Conservation (phyloP, 805 yeast species). For the Teunomyces gatunensis region DNA sequence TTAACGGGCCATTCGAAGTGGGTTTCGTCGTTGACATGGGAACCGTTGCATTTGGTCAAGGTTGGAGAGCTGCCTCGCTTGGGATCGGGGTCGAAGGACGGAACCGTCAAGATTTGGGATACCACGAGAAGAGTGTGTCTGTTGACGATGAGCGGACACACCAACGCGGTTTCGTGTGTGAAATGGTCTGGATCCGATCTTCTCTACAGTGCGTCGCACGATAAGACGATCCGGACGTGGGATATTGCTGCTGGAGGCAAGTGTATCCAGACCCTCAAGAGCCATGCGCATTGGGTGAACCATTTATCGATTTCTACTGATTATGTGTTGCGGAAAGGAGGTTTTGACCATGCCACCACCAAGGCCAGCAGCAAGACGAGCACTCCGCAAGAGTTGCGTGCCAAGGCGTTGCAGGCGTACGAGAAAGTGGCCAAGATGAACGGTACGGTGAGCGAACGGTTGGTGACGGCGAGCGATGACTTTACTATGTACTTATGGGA, state of each 20-base stretch:
- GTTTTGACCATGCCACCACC: conserved; percentile 70
- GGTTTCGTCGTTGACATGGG: conserved; percentile 91
- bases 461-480: conserved; percentile 95
- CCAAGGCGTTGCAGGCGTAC: conserved; percentile 57
- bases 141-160: conserved; percentile 80
- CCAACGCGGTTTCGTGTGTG: conserved; percentile 89
- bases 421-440: conserved; percentile 60
- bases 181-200: conserved; percentile 92
- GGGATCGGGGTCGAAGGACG: conserved; percentile 89
- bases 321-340: conserved; percentile 80
- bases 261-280: conserved; percentile 71
- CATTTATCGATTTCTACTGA: conserved; percentile 92
- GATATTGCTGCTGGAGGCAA: conserved; percentile 70
- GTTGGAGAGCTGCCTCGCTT: conserved; percentile 67
- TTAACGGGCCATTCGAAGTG: conserved; percentile 83
- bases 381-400: conserved; percentile 28
- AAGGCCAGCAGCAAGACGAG: conserved; percentile 24
- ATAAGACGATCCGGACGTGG: conserved; percentile 92
- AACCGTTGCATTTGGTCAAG: conserved; percentile 78
- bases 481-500: conserved; percentile 98
- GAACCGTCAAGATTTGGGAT: conserved; percentile 89
- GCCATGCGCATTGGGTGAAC: conserved; percentile 98
- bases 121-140: conserved; percentile 62
- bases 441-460: conserved; percentile 62
- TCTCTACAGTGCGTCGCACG: conserved; percentile 89